Evolutionary conservation across 2,329 filamentous ascomycete species (phyloP), one percentile per base, ranked within the genome.

Genomic region (Colletotrichum sidae): DNA sequence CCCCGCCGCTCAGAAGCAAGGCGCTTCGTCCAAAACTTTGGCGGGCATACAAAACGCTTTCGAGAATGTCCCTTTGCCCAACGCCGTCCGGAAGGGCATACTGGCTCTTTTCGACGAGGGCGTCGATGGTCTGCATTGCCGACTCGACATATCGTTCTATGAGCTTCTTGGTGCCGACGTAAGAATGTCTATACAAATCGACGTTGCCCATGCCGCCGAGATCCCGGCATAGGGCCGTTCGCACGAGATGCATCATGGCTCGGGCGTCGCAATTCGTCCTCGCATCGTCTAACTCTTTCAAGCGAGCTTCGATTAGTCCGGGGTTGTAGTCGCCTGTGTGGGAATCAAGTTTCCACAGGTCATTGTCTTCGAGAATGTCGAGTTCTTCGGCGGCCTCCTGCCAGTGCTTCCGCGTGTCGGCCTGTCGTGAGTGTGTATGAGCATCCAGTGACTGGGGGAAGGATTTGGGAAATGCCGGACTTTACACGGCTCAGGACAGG

Each of bases 91-190:
- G 81, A 5, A 83, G 71, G n/a, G 71, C 67, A 25, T 80, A 72
- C 6, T 81, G 72, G 77, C 87, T 78, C 78, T 87, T 76, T 17
- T 92, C 88, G 41, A 96, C 86, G 60, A 97, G 78, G 0, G 88
- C 84, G 7, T 89, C 83, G 65, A 98, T 90, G 0, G 93, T 93
- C 62, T 89, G 84, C 37, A 94, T 80, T 1, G 92, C 90, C 1
- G 92, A 93, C 54, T 91, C 87, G 67, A 97, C 94, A 72, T 97
- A 97, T 39, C 87, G 84, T 78, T 97, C 94, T 67, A 97, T 95
- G 68, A 97, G 79, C 65, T 86, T 84, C 79, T 97, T 97, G 8
- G 94, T 97, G 6, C 94, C 95, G 12, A 93, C 86, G 73, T 96
- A 90, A 0, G 92, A 92, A 74, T 96, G 92, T 60, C 90, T 90